Base-by-base conservation (phyloP, 192 early-diverging fungal genomes). In the Anaeromyces robustus region DNA sequence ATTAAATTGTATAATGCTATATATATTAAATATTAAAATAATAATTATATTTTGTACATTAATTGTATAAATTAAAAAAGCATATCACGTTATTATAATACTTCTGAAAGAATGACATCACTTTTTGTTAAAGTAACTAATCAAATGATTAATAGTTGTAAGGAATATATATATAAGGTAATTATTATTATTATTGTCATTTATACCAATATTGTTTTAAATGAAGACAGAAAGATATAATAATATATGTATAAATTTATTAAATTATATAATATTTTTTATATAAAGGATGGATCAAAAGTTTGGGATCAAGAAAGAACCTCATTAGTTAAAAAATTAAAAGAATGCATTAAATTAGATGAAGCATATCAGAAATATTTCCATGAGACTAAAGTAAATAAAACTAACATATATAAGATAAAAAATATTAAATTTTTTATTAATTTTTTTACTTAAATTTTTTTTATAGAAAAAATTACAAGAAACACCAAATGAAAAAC, bases 1-100 rank as follows among this genome's bases (percentile, higher is more conserved):
- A n/a, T n/a, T n/a, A n/a, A n/a, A n/a, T n/a, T n/a, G n/a, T n/a
- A n/a, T n/a, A n/a, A n/a, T n/a, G n/a, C n/a, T n/a, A n/a, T n/a
- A n/a, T n/a, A n/a, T n/a, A n/a, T n/a, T n/a, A n/a, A n/a, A n/a
- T n/a, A n/a, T n/a, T n/a, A n/a, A n/a, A n/a, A n/a, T n/a, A n/a
- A n/a, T n/a, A n/a, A n/a, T n/a, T n/a, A n/a, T n/a, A n/a, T n/a
- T n/a, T n/a, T n/a, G n/a, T n/a, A n/a, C n/a, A n/a, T n/a, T 34
- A 7, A 34, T 34, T 34, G 32, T 34, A 7, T 7, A 34, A 7
- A 34, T 7, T 34, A 34, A 34, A 7, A 4, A 26, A 87, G 86
- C 79, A 91, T 92, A 77, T 92, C 90, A n/a, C 83, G 90, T 6
- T 91, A 91, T 81, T 91, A 91, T 84, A 91, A 92, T 83, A 91